These are phyloP conservation scores for Alternaria alternata DNA, from an alignment of 2,329 filamentous ascomycete species.

Conservation along the genomic window DNA sequence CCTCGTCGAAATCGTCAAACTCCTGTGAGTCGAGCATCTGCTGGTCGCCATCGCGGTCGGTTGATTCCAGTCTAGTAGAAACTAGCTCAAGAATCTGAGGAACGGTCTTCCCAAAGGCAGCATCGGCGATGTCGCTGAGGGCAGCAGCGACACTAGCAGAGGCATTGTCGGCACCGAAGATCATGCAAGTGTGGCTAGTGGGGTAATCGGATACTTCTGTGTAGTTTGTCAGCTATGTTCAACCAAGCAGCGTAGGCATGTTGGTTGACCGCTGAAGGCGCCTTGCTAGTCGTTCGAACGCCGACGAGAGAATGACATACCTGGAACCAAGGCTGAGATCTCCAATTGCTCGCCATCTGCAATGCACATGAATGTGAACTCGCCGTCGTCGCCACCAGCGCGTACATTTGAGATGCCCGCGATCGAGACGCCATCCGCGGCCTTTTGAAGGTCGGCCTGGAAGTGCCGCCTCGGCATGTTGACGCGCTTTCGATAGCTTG, in stretches of 20 bases:
- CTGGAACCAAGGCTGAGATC: conserved; percentile 51
- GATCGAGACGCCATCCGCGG: conserved; percentile 50
- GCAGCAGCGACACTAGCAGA: conserved; percentile 53
- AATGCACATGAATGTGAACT: conserved; percentile 66
- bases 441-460: conserved; percentile 63
- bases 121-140: conserved; percentile 57
- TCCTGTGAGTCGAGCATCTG: conserved; percentile 53
- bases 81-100: conserved; percentile 60
- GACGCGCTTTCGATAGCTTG: not conserved
- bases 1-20: conserved; percentile 41
- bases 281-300: not conserved
- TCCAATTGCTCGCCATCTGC: conserved; percentile 41
- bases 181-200: conserved; percentile 63
- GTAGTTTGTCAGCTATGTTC: not conserved
- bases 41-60: conserved; percentile 53
- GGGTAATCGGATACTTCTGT: conserved; percentile 69
- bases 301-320: conserved; percentile 23
- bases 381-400: conserved; percentile 74
- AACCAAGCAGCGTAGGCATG: not conserved
- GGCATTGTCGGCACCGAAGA: conserved; percentile 62
- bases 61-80: conserved; percentile 46
- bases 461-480: conserved; percentile 74
- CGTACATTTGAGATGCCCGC: conserved; percentile 63
- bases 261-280: not conserved
- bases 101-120: conserved; percentile 56